These are phyloP conservation scores for Pseudotulostoma volvatum DNA, from an alignment of 495 filamentous ascomycete species.

Conservation along the genomic window DNA sequence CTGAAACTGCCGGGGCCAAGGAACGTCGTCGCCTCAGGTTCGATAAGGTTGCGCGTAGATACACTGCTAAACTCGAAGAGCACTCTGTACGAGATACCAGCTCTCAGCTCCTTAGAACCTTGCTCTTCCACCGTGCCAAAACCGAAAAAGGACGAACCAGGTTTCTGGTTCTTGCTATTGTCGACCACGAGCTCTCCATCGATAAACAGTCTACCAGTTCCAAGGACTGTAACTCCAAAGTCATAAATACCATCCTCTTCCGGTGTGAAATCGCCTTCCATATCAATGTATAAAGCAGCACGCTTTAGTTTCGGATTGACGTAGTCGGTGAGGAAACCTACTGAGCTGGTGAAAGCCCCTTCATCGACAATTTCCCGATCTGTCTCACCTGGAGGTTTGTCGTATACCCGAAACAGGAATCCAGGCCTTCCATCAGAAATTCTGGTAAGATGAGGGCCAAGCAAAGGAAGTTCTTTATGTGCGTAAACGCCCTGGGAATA, in stretches of 20 bases:
- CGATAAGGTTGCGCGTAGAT: slow-evolving; percentile 43
- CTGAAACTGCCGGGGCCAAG: slow-evolving; percentile 61
- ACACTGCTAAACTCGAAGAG: slow-evolving; percentile 47
- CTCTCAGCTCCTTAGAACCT: slow-evolving; percentile 36
- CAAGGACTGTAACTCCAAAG: slow-evolving; percentile 61
- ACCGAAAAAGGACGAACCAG: slow-evolving; percentile 46
- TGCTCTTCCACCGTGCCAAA: slow-evolving; percentile 45
- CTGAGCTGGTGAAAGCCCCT: slow-evolving; percentile 35
- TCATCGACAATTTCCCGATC: slow-evolving; percentile 37
- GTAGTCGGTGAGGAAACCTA: slow-evolving; percentile 47
- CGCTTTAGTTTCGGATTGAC: slow-evolving; percentile 37
- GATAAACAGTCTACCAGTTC: slow-evolving; percentile 52
- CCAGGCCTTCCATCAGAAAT: slow-evolving; percentile 29
- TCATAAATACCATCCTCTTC: slow-evolving; percentile 52
- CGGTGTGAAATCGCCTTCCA: slow-evolving; percentile 42
- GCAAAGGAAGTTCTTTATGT: slow-evolving; percentile 41
- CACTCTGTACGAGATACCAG: slow-evolving; percentile 43
- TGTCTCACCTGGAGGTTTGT: slow-evolving; percentile 31
- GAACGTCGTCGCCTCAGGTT: slow-evolving; percentile 30
- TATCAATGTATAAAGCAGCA: slow-evolving; percentile 35
- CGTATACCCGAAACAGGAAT: slow-evolving; percentile 43
- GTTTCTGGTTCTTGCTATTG: slow-evolving; percentile 42
- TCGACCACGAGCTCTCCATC: slow-evolving; percentile 57
- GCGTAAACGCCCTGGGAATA: slow-evolving; percentile 38
- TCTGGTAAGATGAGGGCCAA: slow-evolving; percentile 35